phyloP scores from a whole-genome alignment of 805 yeast genomes.

The Candida berthetii region DNA sequence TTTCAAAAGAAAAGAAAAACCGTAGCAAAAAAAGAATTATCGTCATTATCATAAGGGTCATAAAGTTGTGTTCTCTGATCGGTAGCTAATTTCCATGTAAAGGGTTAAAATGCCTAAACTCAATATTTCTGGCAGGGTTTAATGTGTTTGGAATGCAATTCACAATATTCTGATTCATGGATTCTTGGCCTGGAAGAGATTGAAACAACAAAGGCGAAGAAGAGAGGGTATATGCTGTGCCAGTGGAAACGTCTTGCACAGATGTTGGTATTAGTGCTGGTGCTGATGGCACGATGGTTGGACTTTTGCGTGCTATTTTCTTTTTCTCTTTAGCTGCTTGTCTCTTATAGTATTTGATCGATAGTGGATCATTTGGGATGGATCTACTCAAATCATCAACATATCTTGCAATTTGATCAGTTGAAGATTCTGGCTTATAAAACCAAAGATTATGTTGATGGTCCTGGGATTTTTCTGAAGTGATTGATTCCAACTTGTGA shows the following conservation, averaged over 20 bases:
- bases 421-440: constrained; percentile 14
- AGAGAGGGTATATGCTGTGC: background rate
- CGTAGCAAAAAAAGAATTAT: too few species aligned
- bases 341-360: constrained; percentile 1
- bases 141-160: background rate
- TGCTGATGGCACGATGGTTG: too few species aligned
- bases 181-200: background rate
- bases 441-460: constrained; percentile 13
- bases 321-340: background rate
- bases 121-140: background rate
- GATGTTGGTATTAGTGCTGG: background rate
- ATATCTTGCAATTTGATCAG: constrained; percentile 18
- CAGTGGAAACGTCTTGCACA: background rate
- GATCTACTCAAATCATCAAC: constrained; percentile 8
- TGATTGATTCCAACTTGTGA: background rate
- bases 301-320: background rate
- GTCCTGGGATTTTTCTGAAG: background rate
- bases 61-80: too few species aligned
- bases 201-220: background rate
- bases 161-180: background rate
- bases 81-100: background rate
- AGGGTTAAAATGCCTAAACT: background rate
- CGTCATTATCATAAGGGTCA: too few species aligned
- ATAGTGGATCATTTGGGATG: constrained; percentile 18
- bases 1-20: too few species aligned